These are phyloP conservation scores for Parastagonospora avenae DNA, from an alignment of 2,329 filamentous ascomycete genomes.

Conservation along the genomic window DNA sequence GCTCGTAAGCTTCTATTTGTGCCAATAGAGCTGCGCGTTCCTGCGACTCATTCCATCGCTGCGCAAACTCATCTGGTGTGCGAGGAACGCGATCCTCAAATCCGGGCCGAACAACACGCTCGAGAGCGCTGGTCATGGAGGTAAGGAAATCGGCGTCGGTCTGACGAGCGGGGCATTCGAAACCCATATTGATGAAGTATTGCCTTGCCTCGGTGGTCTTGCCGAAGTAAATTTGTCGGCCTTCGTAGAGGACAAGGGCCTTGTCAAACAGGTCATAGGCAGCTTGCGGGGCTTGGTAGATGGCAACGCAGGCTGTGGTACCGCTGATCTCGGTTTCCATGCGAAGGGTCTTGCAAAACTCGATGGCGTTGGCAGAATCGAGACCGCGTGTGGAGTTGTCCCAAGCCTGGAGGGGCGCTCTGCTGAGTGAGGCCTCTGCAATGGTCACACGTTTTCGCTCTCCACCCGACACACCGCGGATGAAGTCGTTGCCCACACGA, in stretches of 20 bases:
- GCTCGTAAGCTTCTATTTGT: constrained; percentile 54
- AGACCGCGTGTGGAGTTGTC: constrained; percentile 78
- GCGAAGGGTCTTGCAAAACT: constrained; percentile 74
- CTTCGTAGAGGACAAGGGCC: constrained; percentile 69
- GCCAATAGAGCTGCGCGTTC: constrained; percentile 52
- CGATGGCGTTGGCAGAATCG: constrained; percentile 75
- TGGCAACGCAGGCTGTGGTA: constrained; percentile 71
- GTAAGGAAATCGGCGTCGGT: constrained; percentile 80
- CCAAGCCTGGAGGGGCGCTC: constrained; percentile 71
- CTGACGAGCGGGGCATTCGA: constrained; percentile 71
- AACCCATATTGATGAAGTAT: constrained; percentile 75
- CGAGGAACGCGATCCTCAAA: constrained; percentile 54
- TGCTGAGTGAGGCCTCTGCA: constrained; percentile 74
- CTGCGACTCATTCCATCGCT: constrained; percentile 60
- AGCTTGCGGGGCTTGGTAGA: constrained; percentile 73
- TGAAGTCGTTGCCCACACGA: constrained; percentile 74
- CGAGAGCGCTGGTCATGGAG: constrained; percentile 65
- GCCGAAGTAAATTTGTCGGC: constrained; percentile 75
- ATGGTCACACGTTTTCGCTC: constrained; percentile 84
- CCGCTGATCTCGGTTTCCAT: constrained; percentile 70
- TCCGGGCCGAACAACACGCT: constrained; percentile 52
- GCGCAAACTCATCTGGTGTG: constrained; percentile 57
- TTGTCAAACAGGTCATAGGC: constrained; percentile 75
- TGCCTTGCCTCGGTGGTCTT: constrained; percentile 64
- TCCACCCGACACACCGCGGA: constrained; percentile 75